Conservation (phyloP, 257 asterid genomes). For the Solanum virginianum region DNA sequence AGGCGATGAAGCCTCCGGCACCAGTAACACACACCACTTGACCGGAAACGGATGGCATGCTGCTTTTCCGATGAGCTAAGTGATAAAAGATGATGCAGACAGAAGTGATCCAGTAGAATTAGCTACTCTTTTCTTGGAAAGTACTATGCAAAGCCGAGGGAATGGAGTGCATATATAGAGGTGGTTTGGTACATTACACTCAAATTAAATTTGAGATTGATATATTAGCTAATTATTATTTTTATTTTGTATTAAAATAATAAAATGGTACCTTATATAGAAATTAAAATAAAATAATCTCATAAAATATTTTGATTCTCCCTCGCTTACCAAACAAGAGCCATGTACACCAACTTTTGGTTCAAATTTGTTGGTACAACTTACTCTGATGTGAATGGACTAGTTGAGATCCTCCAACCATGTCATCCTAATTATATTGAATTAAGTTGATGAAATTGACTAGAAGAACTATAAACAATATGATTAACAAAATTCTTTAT, state of each 20-base stretch:
- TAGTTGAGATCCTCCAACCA: not conserved
- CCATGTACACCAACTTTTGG: not conserved
- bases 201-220: too few species aligned
- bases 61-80: not conserved
- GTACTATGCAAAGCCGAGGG: not conserved
- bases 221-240: not conserved
- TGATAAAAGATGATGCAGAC: not conserved
- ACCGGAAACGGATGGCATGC: slow-evolving; percentile 60
- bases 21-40: slow-evolving; percentile 92
- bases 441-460: not conserved
- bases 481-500: not conserved
- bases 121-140: not conserved
- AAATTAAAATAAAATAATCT: not conserved
- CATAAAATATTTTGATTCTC: not conserved
- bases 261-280: too few species aligned
- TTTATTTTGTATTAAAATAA: not conserved
- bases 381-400: not conserved
- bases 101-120: not conserved
- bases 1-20: slow-evolving; percentile 95
- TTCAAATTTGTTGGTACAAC: not conserved
- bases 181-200: not conserved
- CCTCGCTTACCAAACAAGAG: not conserved
- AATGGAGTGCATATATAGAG: not conserved
- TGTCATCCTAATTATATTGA: not conserved
- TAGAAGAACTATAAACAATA: not conserved